Percentiles rank a stretch among this genome's conserved stretches.
Evolutionary conservation across 805 yeast genomes (phyloP).

Genomic region (Ogataea polymorpha): DNA sequence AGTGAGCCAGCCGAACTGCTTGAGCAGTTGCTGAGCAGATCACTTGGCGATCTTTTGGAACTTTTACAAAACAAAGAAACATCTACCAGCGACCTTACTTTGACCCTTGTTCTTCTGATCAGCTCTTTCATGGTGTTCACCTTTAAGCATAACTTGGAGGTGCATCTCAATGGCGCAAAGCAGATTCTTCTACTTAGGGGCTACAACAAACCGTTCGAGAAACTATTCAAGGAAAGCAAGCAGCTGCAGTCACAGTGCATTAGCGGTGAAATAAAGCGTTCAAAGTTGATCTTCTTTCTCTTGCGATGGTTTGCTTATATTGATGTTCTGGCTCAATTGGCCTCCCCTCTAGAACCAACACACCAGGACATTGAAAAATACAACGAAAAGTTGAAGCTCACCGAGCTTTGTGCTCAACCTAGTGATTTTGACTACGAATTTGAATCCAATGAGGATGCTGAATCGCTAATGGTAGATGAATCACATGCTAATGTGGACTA

Average conservation of each 20-base stretch:
- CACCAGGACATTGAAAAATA: constrained; percentile 19
- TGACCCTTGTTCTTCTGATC: constrained; percentile 58
- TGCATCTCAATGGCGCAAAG: constrained; percentile 65
- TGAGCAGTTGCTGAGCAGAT: constrained; percentile 51
- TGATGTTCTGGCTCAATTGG: constrained; percentile 60
- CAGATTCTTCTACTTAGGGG: constrained; percentile 58
- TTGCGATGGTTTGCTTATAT: constrained; percentile 68
- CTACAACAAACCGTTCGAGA: constrained; percentile 34
- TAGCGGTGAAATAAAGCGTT: constrained; percentile 27
- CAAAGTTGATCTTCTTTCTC: constrained; percentile 51
- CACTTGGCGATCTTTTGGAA: constrained; percentile 54
- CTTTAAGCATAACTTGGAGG: constrained; percentile 52
- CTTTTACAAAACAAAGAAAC: constrained; percentile 48
- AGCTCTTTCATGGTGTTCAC: constrained; percentile 54
- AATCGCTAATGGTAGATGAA: constrained; percentile 22
- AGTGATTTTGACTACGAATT: constrained; percentile 31
- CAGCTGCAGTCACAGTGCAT: constrained; percentile 12
- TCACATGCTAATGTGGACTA: constrained; percentile 51
- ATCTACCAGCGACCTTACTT: constrained; percentile 62
- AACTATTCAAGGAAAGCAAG: constrained; percentile 22
- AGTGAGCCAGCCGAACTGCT: constrained; percentile 41
- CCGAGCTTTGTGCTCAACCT: not conserved
- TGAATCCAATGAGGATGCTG: constrained; percentile 10
- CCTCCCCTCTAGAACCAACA: constrained; percentile 44
- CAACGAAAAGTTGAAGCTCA: constrained; percentile 6